A percentile compares a stretch with the other conserved stretches of the same genome.
Conservation (phyloP, 148 eudicot species). For the Rheum nobile region DNA sequence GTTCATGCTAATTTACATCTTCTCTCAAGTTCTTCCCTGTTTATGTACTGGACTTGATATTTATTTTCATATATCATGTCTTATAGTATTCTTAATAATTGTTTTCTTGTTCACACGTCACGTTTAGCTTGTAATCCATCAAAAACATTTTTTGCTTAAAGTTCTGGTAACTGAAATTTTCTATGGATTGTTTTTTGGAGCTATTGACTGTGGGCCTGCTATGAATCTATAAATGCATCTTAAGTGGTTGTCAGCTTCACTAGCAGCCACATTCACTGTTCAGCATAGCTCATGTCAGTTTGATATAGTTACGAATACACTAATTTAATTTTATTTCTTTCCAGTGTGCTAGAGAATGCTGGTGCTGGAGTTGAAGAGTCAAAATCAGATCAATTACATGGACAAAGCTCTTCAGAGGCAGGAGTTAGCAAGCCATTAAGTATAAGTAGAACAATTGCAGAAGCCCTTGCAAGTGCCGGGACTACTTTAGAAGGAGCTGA, state of each 20-base stretch:
- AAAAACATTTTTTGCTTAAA: background rate
- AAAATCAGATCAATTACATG: slow-evolving; percentile 30
- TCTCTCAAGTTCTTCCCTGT: background rate
- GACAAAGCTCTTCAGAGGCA: slow-evolving; percentile 22
- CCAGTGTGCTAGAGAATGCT: slow-evolving; percentile 19
- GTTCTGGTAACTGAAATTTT: background rate
- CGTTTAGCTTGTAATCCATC: background rate
- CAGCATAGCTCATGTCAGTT: background rate
- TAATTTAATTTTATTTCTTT: background rate
- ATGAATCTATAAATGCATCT: background rate
- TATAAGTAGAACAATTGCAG: slow-evolving; percentile 34
- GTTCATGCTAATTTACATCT: background rate
- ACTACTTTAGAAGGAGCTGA: slow-evolving; percentile 70
- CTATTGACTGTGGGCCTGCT: background rate
- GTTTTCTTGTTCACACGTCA: background rate
- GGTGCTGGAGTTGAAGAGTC: slow-evolving; percentile 27
- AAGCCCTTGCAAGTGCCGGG: slow-evolving; percentile 72
- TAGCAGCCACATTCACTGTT: slow-evolving; percentile 4
- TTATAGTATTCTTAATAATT: background rate
- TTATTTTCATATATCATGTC: background rate
- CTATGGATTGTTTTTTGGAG: background rate
- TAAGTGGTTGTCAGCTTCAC: background rate
- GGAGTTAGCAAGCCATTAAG: slow-evolving; percentile 25
- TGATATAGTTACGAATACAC: background rate
- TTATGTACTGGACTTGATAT: background rate